Evolutionary conservation across 306 rosid genomes (phyloP).

Genomic region (Corylus heterophylla): DNA sequence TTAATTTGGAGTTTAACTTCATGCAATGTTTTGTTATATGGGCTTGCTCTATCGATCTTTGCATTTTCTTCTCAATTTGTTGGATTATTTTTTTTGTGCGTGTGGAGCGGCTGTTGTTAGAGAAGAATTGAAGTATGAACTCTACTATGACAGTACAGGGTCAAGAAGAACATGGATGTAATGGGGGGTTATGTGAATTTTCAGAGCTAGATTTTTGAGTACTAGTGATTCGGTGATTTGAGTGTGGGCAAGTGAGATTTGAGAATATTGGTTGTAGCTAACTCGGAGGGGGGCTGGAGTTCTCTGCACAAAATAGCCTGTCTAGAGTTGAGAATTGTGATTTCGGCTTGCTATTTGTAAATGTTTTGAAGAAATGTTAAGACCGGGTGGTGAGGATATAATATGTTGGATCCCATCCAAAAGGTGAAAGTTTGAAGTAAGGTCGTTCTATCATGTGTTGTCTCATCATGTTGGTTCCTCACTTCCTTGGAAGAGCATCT

Average conservation of each 20-base stretch:
- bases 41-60: background rate
- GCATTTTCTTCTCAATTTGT: background rate
- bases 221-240: background rate
- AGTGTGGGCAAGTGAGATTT: background rate
- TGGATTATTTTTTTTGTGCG: background rate
- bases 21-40: background rate
- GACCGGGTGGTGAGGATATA: too few species aligned
- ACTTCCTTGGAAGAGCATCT: too few species aligned
- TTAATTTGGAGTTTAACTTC: background rate
- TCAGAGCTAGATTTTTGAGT: background rate
- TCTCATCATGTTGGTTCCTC: too few species aligned
- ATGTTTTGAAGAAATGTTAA: background rate
- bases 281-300: background rate
- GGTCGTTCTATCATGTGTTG: too few species aligned
- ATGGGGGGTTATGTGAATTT: background rate
- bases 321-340: background rate
- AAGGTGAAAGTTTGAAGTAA: too few species aligned
- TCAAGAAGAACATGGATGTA: background rate
- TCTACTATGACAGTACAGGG: background rate
- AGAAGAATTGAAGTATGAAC: background rate
- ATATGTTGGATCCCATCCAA: too few species aligned
- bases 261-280: background rate
- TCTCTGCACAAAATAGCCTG: background rate
- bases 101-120: background rate
- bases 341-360: background rate